Base-by-base conservation (phyloP, 169 alveolate species). In the Toxoplasma gondii region DNA sequence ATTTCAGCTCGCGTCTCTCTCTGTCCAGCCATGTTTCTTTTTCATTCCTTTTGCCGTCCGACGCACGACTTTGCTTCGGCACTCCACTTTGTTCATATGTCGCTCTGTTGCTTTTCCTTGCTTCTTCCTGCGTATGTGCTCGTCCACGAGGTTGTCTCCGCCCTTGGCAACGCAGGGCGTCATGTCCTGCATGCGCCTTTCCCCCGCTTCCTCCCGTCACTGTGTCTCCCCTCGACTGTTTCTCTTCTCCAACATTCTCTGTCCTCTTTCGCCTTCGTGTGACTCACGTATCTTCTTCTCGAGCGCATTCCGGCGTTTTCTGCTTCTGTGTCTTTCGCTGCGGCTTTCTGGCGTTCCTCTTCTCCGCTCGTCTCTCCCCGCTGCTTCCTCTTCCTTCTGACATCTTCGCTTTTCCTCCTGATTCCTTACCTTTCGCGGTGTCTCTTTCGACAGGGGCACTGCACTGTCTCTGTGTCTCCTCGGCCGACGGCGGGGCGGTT, bases 401-500 rank as follows among this genome's bases (percentile, higher is more conserved):
- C 27, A 27, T 64, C 78, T 64, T 64, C 78, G 17, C 78, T n/a
- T 81, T n/a, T 9, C 38, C 41, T 78, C n/a, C 86, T 29, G 39
- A 1, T 7, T 78, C 44, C n/a, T n/a, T 2, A 10, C 45, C 45
- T 9, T 31, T 78, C 12, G 58, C 78, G 34, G 34, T 69, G 16
- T 69, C 22, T 12, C 34, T 4, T 34, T 69, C 1, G 36, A 7
- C 70, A 93, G 95, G 95, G 1, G 94, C 88, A 80, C 82, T 94
- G 44, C 84, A 88, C 69, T 91, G 94, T 31, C 86, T 91, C 36
- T 94, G 97, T 80, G 94, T 96, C 27, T 96, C 98, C 31, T 16
- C 92, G 39, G 86, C 88, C 36, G 96, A 93, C 84, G 98, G 97
- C n/a, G 98, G 98, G 9, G 94, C 95, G 36, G 34, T 93, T 29